Evolutionary conservation across 2,329 filamentous ascomycete genomes (phyloP).

Genomic region (Sporothrix schenckii): DNA sequence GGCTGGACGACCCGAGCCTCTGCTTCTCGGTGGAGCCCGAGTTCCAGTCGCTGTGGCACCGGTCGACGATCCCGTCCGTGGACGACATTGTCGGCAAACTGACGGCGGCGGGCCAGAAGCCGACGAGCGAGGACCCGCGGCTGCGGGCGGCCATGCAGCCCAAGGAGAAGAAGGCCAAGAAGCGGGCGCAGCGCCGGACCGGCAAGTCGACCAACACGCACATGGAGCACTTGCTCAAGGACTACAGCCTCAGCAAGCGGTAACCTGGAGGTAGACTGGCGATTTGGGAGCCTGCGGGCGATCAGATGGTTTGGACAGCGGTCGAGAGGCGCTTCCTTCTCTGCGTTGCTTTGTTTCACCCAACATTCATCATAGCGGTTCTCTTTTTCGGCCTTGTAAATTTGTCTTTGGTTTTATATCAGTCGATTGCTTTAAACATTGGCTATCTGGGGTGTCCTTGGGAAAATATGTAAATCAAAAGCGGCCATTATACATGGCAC

Average conservation of each 20-base stretch:
- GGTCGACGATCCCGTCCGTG: conserved; percentile 72
- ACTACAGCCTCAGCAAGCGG: conserved; percentile 59
- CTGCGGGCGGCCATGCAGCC: conserved; percentile 59
- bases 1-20: conserved; percentile 82
- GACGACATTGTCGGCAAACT: conserved; percentile 79
- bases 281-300: too few species aligned
- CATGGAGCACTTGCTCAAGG: conserved; percentile 80
- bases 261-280: conserved; percentile 37
- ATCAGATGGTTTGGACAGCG: not conserved
- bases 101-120: conserved; percentile 76
- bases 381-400: not conserved
- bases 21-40: conserved; percentile 76
- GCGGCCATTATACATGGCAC: not conserved
- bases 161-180: conserved; percentile 73
- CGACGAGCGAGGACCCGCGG: conserved; percentile 77
- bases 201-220: conserved; percentile 87
- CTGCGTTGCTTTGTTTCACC: not conserved
- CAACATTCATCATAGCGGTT: not conserved
- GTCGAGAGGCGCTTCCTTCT: not conserved
- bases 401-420: conserved; percentile 3
- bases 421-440: not conserved
- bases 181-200: conserved; percentile 64
- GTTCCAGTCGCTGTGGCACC: conserved; percentile 82
- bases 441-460: not conserved
- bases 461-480: not conserved